Evolutionary conservation across 2,329 filamentous ascomycete genomes (phyloP).

Genomic region (Furcasterigmium furcatum): DNA sequence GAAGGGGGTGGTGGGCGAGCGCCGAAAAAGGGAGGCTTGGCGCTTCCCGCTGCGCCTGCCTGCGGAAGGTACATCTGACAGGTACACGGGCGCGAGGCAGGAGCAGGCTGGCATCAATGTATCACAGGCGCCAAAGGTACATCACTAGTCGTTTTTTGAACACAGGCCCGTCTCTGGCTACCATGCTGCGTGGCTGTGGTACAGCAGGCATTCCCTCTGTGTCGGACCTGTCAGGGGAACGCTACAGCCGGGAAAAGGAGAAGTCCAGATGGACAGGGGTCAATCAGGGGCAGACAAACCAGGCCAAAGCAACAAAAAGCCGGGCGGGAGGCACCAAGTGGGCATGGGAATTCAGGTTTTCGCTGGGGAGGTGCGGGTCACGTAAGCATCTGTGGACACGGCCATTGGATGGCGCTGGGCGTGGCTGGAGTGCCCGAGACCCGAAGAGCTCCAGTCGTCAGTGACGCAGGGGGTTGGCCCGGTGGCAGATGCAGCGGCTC

Average conservation of each 20-base stretch:
- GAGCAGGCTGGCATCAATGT: too few species aligned
- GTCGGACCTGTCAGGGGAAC: too few species aligned
- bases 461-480: constrained; percentile 1
- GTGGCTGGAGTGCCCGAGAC: not conserved
- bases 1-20: not conserved
- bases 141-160: too few species aligned
- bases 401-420: not conserved
- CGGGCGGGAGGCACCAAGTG: not conserved
- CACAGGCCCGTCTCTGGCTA: too few species aligned
- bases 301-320: not conserved
- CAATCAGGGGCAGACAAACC: not conserved
- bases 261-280: not conserved
- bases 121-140: too few species aligned
- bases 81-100: too few species aligned
- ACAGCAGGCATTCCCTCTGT: too few species aligned
- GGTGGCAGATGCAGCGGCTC: not conserved
- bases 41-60: not conserved
- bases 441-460: not conserved
- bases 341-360: constrained; percentile 3
- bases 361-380: not conserved
- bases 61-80: not conserved
- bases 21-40: not conserved
- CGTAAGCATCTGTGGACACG: not conserved
- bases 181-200: too few species aligned
- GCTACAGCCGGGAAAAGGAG: not conserved